These are phyloP conservation scores for Sapria himalayana DNA, from an alignment of 345 rosid species.

Conservation along the genomic window DNA sequence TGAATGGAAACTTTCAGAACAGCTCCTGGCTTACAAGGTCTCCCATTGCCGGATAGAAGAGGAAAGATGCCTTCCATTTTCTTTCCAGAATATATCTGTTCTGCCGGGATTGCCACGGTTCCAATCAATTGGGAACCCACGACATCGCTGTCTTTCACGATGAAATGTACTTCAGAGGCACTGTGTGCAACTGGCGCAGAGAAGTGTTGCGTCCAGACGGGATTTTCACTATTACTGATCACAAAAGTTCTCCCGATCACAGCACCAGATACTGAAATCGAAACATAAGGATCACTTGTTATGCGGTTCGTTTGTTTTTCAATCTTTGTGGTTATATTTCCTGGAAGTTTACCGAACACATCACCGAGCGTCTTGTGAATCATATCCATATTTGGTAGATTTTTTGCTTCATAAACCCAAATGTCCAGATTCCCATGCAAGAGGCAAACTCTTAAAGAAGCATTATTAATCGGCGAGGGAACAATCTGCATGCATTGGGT, in stretches of 20 bases:
- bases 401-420: constrained; percentile 39
- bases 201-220: constrained; percentile 79
- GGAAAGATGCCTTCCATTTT: constrained; percentile 53
- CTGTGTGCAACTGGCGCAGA: constrained; percentile 70
- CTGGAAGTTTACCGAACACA: constrained; percentile 30
- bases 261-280: constrained; percentile 39
- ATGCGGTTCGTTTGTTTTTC: constrained; percentile 32
- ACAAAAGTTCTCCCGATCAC: constrained; percentile 76
- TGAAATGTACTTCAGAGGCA: constrained; percentile 70
- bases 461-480: constrained; percentile 25
- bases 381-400: constrained; percentile 90
- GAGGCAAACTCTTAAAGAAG: constrained; percentile 57
- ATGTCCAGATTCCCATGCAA: constrained; percentile 87
- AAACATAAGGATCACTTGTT: constrained; percentile 88
- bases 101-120: constrained; percentile 55
- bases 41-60: constrained; percentile 32
- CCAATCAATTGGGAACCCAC: constrained; percentile 80
- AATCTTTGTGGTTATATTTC: constrained; percentile 18
- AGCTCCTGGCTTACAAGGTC: constrained; percentile 74
- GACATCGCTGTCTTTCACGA: constrained; percentile 76
- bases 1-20: constrained; percentile 46
- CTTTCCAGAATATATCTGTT: constrained; percentile 39
- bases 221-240: constrained; percentile 63
- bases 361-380: constrained; percentile 69
- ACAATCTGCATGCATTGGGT: constrained; percentile 27